phyloP scores from a whole-genome alignment of 768 basidiomycete species.

The Agaricus subrufescens region DNA sequence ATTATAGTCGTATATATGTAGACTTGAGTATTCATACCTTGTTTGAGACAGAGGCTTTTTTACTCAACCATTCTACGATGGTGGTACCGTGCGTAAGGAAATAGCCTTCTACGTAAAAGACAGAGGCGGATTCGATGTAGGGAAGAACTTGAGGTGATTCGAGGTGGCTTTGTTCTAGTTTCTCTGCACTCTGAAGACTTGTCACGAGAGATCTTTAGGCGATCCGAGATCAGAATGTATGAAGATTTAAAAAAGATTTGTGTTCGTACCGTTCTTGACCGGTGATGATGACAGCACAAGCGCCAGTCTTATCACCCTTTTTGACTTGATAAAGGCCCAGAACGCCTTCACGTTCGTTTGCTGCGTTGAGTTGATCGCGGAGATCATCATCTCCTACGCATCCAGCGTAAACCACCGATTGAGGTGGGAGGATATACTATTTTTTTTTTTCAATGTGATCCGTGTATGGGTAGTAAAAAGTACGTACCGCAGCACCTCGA shows the following conservation, averaged over 20 bases:
- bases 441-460: neutral
- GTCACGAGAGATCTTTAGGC: conserved; percentile 81
- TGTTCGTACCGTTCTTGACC: conserved; percentile 74
- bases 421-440: conserved; percentile 86
- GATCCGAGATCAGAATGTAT: neutral
- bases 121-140: conserved; percentile 74
- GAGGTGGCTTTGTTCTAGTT: conserved; percentile 80
- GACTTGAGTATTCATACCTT: conserved; percentile 47
- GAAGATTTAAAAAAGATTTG: neutral
- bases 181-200: conserved; percentile 85
- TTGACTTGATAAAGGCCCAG: conserved; percentile 86
- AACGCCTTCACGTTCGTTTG: conserved; percentile 91
- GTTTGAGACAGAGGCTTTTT: conserved; percentile 66
- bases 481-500: conserved; percentile 87
- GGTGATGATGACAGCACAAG: conserved; percentile 94
- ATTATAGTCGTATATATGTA: neutral
- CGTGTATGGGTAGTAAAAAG: neutral
- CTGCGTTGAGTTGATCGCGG: conserved; percentile 80
- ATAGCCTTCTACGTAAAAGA: conserved; percentile 94
- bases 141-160: conserved; percentile 69
- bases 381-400: conserved; percentile 93
- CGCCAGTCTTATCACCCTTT: conserved; percentile 85
- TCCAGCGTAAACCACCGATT: conserved; percentile 90
- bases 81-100: conserved; percentile 92
- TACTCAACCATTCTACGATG: conserved; percentile 66